phyloP scores from a whole-genome alignment of 805 yeast genomes.

The Nakazawaea laoshanensis region DNA sequence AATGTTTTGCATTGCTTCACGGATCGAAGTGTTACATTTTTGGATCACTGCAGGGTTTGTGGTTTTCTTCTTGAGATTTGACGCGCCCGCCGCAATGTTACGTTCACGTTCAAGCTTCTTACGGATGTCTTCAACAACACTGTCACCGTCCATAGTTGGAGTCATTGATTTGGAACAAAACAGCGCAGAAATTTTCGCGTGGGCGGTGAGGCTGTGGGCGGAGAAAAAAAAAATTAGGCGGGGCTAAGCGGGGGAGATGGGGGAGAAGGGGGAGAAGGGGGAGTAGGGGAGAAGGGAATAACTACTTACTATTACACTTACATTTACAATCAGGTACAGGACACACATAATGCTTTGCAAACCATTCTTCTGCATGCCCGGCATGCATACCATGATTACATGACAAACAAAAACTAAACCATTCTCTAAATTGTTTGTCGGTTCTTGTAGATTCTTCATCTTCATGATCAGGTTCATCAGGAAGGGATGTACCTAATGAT shows the following conservation, averaged over 20 bases:
- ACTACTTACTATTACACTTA: constrained; percentile 50
- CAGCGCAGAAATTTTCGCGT: no score
- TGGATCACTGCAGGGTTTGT: constrained; percentile 77
- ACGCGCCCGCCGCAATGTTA: constrained; percentile 83
- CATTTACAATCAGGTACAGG: constrained; percentile 94
- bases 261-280: no score
- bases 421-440: constrained; percentile 49
- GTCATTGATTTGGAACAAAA: no score
- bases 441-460: constrained; percentile 15
- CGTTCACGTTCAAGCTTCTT: constrained; percentile 83
- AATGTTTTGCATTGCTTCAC: constrained; percentile 87
- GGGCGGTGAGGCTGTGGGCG: no score
- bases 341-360: constrained; percentile 75
- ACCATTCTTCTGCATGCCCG: constrained; percentile 95
- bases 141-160: no score
- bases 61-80: constrained; percentile 70
- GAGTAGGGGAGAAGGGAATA: no score
- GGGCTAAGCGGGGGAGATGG: no score
- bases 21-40: constrained; percentile 80
- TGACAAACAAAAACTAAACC: constrained; percentile 87
- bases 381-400: constrained; percentile 96
- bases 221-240: no score
- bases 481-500: constrained; percentile 63
- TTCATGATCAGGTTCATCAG: constrained; percentile 22
- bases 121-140: constrained; percentile 60